phyloP scores from a whole-genome alignment of 129 eudicot genomes.

The Tanacetum coccineum region DNA sequence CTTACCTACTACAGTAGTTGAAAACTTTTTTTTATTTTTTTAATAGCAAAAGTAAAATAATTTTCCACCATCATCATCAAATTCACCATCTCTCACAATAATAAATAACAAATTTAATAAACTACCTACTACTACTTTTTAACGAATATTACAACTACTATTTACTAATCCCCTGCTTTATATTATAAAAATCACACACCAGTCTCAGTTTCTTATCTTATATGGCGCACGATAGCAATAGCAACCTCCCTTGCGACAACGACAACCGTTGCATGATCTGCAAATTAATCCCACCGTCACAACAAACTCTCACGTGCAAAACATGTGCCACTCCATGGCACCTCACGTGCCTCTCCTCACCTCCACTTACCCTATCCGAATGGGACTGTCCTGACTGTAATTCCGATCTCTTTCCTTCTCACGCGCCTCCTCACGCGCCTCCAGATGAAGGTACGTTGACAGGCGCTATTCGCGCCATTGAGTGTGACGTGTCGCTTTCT shows the following conservation, averaged over 20 bases:
- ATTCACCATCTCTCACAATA: background rate
- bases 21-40: no score
- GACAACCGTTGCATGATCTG: slow-evolving; percentile 84
- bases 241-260: slow-evolving; percentile 69
- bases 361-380: slow-evolving; percentile 51
- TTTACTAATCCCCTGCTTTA: slow-evolving; percentile 4
- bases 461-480: slow-evolving; percentile 61
- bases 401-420: slow-evolving; percentile 32
- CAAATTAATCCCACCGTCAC: slow-evolving; percentile 49
- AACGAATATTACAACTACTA: no score
- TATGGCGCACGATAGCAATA: slow-evolving; percentile 41
- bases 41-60: background rate
- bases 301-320: slow-evolving; percentile 50
- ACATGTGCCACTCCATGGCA: slow-evolving; percentile 95
- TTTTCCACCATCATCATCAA: slow-evolving; percentile 7
- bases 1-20: no score
- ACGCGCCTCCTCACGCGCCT: slow-evolving; percentile 17
- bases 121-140: no score
- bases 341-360: slow-evolving; percentile 46
- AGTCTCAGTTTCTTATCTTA: background rate
- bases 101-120: no score
- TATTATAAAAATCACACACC: background rate
- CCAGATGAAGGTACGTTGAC: slow-evolving; percentile 25
- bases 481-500: slow-evolving; percentile 52
- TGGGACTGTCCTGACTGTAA: slow-evolving; percentile 96